phyloP scores from a whole-genome alignment of 2,329 filamentous ascomycete species.

The Ceratocystis harringtonii region DNA sequence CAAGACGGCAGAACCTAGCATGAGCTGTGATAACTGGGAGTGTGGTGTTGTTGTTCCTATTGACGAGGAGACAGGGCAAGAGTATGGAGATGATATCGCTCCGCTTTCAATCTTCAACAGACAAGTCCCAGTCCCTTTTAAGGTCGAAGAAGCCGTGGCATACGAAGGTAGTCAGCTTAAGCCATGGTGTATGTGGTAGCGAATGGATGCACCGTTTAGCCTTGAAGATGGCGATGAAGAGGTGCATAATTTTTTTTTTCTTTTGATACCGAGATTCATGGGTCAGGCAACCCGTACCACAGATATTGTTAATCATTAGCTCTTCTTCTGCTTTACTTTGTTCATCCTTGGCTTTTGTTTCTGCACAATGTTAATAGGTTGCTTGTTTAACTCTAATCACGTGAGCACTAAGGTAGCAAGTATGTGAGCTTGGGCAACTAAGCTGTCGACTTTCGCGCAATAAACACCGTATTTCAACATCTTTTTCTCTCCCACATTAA shows the following conservation, averaged over 20 bases:
- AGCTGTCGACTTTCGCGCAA: neutral
- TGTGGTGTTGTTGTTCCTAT: conserved; percentile 71
- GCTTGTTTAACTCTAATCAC: neutral
- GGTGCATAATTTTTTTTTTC: neutral
- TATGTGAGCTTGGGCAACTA: neutral
- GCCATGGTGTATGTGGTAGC: conserved; percentile 12
- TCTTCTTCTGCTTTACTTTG: neutral
- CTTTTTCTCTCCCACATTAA: neutral
- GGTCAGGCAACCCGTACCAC: neutral
- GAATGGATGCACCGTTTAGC: neutral
- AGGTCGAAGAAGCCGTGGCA: neutral
- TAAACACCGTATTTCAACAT: neutral
- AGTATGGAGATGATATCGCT: neutral
- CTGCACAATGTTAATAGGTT: neutral
- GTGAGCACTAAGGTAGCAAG: neutral
- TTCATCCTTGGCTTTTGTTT: neutral
- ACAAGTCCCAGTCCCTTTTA: conserved; percentile 11
- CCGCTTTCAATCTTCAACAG: conserved; percentile 9
- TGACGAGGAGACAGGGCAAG: conserved; percentile 10
- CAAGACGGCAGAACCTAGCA: conserved; percentile 51
- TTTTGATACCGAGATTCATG: neutral
- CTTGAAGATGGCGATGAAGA: neutral
- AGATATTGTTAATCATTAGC: neutral
- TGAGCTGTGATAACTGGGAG: conserved; percentile 89
- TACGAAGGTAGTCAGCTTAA: conserved; percentile 4